Percentiles rank a stretch among this genome's conserved stretches.
phyloP scores from a whole-genome alignment of 2,329 filamentous ascomycete species.

The Neofusicoccum ribis region DNA sequence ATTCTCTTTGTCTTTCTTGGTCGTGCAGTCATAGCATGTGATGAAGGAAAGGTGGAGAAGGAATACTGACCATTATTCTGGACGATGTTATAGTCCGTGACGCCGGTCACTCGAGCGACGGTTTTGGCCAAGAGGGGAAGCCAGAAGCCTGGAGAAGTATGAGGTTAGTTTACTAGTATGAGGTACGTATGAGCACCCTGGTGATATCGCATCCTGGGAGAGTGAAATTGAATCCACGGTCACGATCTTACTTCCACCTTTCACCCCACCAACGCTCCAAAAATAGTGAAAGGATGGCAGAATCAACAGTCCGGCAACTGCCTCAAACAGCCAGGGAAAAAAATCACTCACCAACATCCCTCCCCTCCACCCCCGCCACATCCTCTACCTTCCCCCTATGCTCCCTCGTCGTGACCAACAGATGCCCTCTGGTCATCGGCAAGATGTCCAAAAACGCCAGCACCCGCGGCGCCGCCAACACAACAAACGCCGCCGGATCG shows the following conservation, averaged over 20 bases:
- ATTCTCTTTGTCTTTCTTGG: too few species aligned
- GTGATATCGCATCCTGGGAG: too few species aligned
- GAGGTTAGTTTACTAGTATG: not conserved
- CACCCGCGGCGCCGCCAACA: slow-evolving; percentile 75
- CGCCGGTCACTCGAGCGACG: slow-evolving; percentile 67
- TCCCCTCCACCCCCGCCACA: slow-evolving; percentile 61
- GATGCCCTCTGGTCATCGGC: slow-evolving; percentile 79
- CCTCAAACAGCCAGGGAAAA: too few species aligned
- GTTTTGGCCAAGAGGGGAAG: slow-evolving; percentile 73
- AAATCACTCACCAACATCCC: slow-evolving; percentile 60
- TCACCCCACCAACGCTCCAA: too few species aligned
- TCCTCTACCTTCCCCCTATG: slow-evolving; percentile 80
- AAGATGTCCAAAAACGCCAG: slow-evolving; percentile 93
- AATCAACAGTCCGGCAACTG: too few species aligned
- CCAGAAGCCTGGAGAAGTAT: slow-evolving; percentile 44
- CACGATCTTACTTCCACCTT: too few species aligned
- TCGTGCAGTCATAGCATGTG: too few species aligned
- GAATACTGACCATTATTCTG: slow-evolving; percentile 76
- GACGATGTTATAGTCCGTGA: slow-evolving; percentile 90
- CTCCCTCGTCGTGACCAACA: slow-evolving; percentile 74
- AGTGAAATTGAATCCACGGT: not conserved
- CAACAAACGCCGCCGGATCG: slow-evolving; percentile 53
- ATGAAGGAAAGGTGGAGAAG: not conserved
- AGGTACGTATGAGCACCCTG: too few species aligned
- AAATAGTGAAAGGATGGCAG: too few species aligned